Evolutionary conservation across 306 rosid genomes (phyloP), one percentile per base, ranked within the genome.

Genomic region (Quercus robur): DNA sequence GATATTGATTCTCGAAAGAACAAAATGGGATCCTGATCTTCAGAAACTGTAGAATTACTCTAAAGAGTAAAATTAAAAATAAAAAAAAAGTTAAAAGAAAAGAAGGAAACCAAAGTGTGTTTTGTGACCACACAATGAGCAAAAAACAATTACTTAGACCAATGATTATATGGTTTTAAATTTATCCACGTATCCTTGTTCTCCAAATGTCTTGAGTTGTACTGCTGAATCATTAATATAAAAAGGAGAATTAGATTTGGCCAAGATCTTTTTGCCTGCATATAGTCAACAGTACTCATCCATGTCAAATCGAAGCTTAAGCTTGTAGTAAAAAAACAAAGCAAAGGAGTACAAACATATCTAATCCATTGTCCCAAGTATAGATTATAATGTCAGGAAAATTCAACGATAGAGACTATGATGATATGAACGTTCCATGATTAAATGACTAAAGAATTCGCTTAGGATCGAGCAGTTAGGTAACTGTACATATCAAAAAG

Each of bases 101-200:
- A 81, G 71, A 78, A 74, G 66, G 46, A 75, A 33, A 49, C 25
- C 7, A 56, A 63, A 63, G 61, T 52, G 57, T 41, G 77, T 13
- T 75, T 55, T 71, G 75, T 80, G 74, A 54, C 73, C 82, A 41
- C 78, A 52, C 78, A 26, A 26, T 2, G 28, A 25, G 18, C 64
- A 38, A 26, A 44, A 28, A 51, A 58, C 26, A 44, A 30, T 8
- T 46, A 23, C 18, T 1, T 13, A 10, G 68, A 51, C 55, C 76
- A 78, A 56, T 25, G 55, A 44, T 61, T 1, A 49, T 8, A 25
- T 61, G 69, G 52, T 79, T 83, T 75, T n/a, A 70, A 68, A 75
- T 61, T 25, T 13, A 44, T 55, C 81, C 75, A 54, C 55, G 33
- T n/a, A 70, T 70, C 54, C 18, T 3, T 6, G 33, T 33, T 81